phyloP scores from a whole-genome alignment of 2,329 filamentous ascomycete genomes.

The Fonsecaea pugnacius region DNA sequence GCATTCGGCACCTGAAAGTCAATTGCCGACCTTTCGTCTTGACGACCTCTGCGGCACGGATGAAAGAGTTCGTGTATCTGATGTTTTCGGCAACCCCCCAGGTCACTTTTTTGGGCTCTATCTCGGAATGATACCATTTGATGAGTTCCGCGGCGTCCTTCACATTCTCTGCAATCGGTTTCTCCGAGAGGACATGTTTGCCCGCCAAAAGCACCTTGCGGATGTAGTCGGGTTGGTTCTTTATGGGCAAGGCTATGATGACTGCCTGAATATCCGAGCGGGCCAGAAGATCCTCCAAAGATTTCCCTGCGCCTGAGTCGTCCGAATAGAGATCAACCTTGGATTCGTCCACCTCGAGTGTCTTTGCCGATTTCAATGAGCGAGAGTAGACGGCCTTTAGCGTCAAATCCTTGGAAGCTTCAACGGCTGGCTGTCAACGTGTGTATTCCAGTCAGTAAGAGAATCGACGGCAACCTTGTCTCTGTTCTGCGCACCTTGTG shows the following conservation, averaged over 20 bases:
- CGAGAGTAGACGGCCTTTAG: constrained; percentile 66
- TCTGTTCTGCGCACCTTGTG: constrained; percentile 51
- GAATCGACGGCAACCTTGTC: background rate
- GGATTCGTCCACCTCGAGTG: constrained; percentile 43
- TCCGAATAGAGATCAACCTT: constrained; percentile 61
- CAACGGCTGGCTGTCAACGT: constrained; percentile 54
- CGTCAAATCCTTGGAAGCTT: constrained; percentile 49
- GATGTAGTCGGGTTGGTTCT: constrained; percentile 57
- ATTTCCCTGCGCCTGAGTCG: constrained; percentile 53
- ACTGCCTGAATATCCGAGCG: constrained; percentile 57
- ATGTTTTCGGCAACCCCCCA: constrained; percentile 63
- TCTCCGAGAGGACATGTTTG: constrained; percentile 63
- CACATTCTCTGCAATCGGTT: constrained; percentile 62
- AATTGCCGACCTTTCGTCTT: constrained; percentile 54
- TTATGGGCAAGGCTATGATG: constrained; percentile 60
- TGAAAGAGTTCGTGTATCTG: constrained; percentile 57
- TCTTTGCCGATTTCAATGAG: constrained; percentile 58
- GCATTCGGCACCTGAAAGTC: constrained; percentile 56
- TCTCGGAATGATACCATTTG: constrained; percentile 54
- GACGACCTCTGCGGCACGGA: constrained; percentile 52
- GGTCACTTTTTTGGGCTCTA: constrained; percentile 45
- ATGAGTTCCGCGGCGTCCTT: constrained; percentile 56
- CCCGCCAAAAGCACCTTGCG: constrained; percentile 54
- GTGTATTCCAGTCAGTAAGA: background rate
- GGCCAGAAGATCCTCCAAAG: constrained; percentile 53